Evolutionary conservation across 306 rosid species (phyloP).

Genomic region (Carpinus fangiana): DNA sequence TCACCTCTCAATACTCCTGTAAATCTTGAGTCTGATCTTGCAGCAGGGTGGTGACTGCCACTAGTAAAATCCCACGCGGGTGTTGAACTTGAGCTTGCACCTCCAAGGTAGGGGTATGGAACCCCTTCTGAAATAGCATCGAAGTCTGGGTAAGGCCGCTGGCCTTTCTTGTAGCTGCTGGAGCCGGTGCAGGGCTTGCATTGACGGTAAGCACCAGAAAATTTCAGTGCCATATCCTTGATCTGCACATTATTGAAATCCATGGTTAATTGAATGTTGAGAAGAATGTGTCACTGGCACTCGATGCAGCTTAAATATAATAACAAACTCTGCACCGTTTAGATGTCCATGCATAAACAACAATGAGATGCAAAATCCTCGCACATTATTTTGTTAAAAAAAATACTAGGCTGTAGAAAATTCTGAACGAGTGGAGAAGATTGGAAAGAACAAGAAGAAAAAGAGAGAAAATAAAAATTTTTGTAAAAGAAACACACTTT

Average conservation of each 20-base stretch:
- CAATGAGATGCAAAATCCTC: too few relatives aligned
- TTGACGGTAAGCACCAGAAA: constrained; percentile 70
- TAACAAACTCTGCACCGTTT: background rate
- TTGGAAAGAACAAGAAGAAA: background rate
- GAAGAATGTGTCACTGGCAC: background rate
- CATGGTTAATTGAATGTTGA: background rate
- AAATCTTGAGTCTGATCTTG: constrained; percentile 62
- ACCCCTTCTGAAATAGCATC: constrained; percentile 80
- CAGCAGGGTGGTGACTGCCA: constrained; percentile 41
- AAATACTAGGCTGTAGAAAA: background rate
- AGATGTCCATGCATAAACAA: background rate
- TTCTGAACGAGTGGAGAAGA: background rate
- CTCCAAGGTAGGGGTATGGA: constrained; percentile 78
- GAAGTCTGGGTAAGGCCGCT: constrained; percentile 63
- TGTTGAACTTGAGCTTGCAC: constrained; percentile 76
- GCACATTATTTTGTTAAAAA: background rate
- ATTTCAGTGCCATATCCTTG: constrained; percentile 86
- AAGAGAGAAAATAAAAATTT: background rate
- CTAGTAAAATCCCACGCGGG: constrained; percentile 87
- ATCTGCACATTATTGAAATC: constrained; percentile 49
- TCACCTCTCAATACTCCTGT: constrained; percentile 42
- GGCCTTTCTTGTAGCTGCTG: constrained; percentile 60
- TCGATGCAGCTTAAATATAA: background rate
- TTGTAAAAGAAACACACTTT: background rate
- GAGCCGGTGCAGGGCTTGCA: constrained; percentile 78